Conservation (phyloP, 257 asterid genomes). For the Handroanthus guayacan region DNA sequence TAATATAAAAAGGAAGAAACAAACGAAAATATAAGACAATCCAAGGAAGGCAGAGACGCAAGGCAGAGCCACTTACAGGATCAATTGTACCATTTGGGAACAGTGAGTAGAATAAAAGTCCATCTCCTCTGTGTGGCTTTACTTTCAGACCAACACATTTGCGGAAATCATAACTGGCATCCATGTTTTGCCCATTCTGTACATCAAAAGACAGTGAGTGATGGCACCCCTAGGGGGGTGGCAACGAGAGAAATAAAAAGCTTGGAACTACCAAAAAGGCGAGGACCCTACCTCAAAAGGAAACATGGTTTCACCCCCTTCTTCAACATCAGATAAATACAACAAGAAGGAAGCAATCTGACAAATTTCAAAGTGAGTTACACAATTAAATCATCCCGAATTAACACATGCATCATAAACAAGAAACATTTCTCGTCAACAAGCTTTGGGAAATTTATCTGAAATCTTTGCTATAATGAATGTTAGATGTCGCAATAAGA, state of each 20-base stretch:
- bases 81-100: constrained; percentile 87
- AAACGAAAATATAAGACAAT: constrained; percentile 13
- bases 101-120: constrained; percentile 88
- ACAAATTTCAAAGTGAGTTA: constrained; percentile 28
- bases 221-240: not conserved
- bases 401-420: constrained; percentile 1
- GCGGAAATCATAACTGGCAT: constrained; percentile 61
- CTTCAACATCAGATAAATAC: constrained; percentile 91
- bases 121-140: constrained; percentile 92
- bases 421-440: constrained; percentile 17
- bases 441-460: not conserved
- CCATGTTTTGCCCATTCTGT: constrained; percentile 82
- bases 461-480: not conserved
- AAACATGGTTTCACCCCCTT: constrained; percentile 98
- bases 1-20: constrained; percentile 4
- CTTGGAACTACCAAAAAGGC: constrained; percentile 13
- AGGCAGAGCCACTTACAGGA: constrained; percentile 61
- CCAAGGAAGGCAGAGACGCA: constrained; percentile 17
- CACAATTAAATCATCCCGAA: constrained; percentile 24
- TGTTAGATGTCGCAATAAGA: not conserved
- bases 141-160: constrained; percentile 85
- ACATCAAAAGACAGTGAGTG: constrained; percentile 37
- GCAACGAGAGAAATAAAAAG: constrained; percentile 4
- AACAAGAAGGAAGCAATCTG: constrained; percentile 94
- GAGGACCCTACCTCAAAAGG: constrained; percentile 75